Evolutionary conservation across 768 basidiomycete species (phyloP), one percentile per base, ranked within the genome.

Genomic region (Strobilomyces confusus): DNA sequence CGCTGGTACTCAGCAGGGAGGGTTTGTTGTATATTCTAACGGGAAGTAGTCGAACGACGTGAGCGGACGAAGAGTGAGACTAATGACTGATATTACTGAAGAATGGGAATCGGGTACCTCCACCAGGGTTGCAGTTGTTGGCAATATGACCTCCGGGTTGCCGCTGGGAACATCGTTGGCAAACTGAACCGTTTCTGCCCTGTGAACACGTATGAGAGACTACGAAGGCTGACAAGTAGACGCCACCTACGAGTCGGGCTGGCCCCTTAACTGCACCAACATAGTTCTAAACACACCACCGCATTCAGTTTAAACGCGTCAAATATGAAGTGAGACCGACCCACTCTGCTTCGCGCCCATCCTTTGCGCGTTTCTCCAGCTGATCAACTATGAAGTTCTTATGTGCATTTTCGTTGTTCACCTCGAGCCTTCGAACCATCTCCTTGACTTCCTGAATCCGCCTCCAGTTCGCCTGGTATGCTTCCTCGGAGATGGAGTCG

Each of bases 271-370:
- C n/a, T 48, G 59, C 2, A 49, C 32, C 54, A 71, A 47, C 56
- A 57, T 56, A 22, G 59, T 50, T 48, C 68, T 69, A 30, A 43
- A 19, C 17, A 30, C n/a, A 32, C 45, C 48, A 50, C 47, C 13
- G 17, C 38, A 49, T 44, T 55, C 23, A 52, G 38, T 30, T 22
- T 40, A 30, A 46, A 22, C 32, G n/a, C 30, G 44, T 32, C 29
- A 32, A 20, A 32, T n/a, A 19, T 7, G 11, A 9, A 44, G 17
- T 23, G 25, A 8, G 11, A n/a, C 49, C 4, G 19, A 64, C 74
- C 55, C 52, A 75, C 80, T 73, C 69, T 36, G 80, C 81, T 49
- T 75, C 65, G 19, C 73, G 69, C 2, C 80, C 82, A 19, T 75
- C 75, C 36, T 68, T 63, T 8, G 76, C 65, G 58, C 68, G 68